Conservation (phyloP, 305 asterid genomes). For the Ajuga reptans region DNA sequence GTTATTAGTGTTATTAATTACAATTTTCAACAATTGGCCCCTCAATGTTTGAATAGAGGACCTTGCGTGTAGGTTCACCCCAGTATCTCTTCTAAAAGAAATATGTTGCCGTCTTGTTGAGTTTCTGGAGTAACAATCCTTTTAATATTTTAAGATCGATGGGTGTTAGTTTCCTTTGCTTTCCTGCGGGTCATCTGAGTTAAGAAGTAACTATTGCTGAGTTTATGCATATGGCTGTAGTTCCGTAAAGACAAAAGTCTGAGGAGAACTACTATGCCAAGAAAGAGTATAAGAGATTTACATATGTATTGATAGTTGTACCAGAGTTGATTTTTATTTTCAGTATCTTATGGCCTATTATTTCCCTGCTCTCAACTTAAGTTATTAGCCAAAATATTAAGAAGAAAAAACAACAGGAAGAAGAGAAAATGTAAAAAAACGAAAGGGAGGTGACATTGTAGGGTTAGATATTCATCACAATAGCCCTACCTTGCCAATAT, state of each 20-base stretch:
- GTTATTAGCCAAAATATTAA: neutral
- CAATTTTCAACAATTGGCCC: no score
- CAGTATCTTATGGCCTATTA: neutral
- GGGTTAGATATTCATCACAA: neutral
- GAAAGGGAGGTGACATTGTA: neutral
- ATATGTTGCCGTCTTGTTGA: neutral
- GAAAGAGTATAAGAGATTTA: neutral
- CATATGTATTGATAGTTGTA: neutral
- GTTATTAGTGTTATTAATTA: no score
- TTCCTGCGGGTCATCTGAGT: neutral
- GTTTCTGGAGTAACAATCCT: neutral
- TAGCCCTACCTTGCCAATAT: neutral
- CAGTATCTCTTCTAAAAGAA: neutral
- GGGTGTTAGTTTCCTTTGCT: neutral
- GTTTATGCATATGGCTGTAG: neutral
- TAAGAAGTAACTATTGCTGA: neutral
- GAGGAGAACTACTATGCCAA: neutral
- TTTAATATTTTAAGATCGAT: neutral
- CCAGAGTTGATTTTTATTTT: neutral
- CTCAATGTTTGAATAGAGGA: no score
- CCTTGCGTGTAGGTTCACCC: no score
- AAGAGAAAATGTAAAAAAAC: no score
- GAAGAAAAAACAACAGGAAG: no score
- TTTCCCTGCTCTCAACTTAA: neutral
- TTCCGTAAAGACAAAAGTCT: neutral